phyloP scores from a whole-genome alignment of 257 asterid species.

The Eucommia ulmoides region DNA sequence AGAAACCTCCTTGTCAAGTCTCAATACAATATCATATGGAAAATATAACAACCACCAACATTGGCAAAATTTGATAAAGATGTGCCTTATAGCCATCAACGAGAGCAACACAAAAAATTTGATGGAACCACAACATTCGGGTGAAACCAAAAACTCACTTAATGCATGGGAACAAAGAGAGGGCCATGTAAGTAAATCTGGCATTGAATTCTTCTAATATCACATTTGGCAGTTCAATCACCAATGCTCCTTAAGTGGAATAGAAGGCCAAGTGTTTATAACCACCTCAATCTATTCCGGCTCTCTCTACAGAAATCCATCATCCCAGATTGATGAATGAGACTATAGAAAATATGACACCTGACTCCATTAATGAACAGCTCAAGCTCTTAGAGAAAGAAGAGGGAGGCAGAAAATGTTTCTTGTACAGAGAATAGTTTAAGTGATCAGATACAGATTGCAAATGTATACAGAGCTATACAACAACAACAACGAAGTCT shows the following conservation, averaged over 20 bases:
- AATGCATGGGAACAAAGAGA: not conserved
- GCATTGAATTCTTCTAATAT: not conserved
- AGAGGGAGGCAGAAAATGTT: no score
- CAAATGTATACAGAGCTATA: no score
- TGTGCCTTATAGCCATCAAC: not conserved
- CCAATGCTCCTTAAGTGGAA: not conserved
- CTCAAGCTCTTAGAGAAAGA: no score
- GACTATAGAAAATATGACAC: no score
- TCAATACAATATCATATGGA: constrained; percentile 1
- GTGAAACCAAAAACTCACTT: not conserved
- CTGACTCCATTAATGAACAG: no score
- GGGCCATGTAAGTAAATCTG: not conserved
- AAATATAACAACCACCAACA: constrained; percentile 2
- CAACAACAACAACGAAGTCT: no score
- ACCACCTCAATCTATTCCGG: no score
- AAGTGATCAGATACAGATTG: no score
- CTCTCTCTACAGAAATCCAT: no score
- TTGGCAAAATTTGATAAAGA: not conserved
- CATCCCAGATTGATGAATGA: no score
- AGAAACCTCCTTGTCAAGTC: constrained; percentile 13
- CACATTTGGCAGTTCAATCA: not conserved
- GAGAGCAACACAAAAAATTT: not conserved
- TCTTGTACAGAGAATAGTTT: no score
- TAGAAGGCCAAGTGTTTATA: no score
- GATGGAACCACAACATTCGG: not conserved